These are phyloP conservation scores for Pseudogymnoascus sp. DNA, from an alignment of 2,329 filamentous ascomycete species.

Conservation along the genomic window DNA sequence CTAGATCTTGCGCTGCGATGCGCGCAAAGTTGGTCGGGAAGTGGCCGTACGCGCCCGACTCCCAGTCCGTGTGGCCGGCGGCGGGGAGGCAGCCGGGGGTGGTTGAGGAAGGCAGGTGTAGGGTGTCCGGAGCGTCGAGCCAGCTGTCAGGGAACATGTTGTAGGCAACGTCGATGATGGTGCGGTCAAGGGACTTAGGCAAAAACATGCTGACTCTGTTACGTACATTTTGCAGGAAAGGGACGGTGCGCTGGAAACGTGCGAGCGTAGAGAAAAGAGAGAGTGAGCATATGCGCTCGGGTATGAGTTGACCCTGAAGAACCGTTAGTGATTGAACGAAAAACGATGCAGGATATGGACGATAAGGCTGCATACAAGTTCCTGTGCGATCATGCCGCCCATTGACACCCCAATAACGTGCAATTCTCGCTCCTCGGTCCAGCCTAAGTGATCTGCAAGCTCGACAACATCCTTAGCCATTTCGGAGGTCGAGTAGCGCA, in stretches of 20 bases:
- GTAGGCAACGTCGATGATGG: constrained; percentile 55
- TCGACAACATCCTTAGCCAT: constrained; percentile 78
- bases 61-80: constrained; percentile 18
- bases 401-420: constrained; percentile 75
- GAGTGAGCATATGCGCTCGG: constrained; percentile 47
- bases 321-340: not conserved
- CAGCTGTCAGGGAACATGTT: constrained; percentile 61
- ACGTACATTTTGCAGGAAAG: constrained; percentile 58
- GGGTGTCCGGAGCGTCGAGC: constrained; percentile 54
- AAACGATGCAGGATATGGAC: constrained; percentile 13
- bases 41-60: constrained; percentile 33
- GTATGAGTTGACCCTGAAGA: constrained; percentile 39
- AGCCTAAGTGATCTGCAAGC: constrained; percentile 61
- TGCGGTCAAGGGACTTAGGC: constrained; percentile 62
- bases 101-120: constrained; percentile 39
- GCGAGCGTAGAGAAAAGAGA: constrained; percentile 57
- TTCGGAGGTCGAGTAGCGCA: constrained; percentile 72
- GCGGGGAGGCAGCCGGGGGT: constrained; percentile 35
- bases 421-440: constrained; percentile 50
- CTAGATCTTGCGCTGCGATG: constrained; percentile 71
- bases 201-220: constrained; percentile 51
- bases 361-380: constrained; percentile 45
- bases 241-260: constrained; percentile 51
- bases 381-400: constrained; percentile 89
- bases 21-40: constrained; percentile 76